phyloP scores from a whole-genome alignment of 2,329 filamentous ascomycete genomes.

The Cordyceps sp. region DNA sequence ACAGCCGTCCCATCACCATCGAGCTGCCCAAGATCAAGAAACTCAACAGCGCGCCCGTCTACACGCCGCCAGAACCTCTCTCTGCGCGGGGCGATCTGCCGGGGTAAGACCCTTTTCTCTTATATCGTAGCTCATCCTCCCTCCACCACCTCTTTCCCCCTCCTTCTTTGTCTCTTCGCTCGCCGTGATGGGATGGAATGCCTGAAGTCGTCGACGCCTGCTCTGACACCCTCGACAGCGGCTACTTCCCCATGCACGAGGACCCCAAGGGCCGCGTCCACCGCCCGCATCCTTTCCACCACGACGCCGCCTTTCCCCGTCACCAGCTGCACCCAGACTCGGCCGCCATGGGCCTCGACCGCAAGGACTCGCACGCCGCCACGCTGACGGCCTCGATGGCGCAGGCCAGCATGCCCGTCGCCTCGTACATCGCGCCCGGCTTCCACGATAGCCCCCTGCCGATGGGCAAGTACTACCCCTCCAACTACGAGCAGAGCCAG shows the following conservation, averaged over 20 bases:
- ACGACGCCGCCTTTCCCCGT: constrained; percentile 22
- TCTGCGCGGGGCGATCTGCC: constrained; percentile 41
- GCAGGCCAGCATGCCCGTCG: constrained; percentile 24
- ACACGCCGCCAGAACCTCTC: constrained; percentile 30
- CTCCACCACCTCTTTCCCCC: too few relatives aligned
- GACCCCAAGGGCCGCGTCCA: constrained; percentile 29
- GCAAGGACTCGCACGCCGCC: constrained; percentile 7
- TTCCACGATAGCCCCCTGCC: constrained; percentile 30
- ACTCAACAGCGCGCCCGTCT: constrained; percentile 20
- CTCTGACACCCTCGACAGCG: constrained; percentile 19
- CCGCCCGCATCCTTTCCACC: constrained; percentile 33
- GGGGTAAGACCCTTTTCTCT: too few relatives aligned
- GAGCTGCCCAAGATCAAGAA: constrained; percentile 26
- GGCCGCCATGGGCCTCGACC: constrained; percentile 10
- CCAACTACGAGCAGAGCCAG: constrained; percentile 34
- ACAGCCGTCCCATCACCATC: constrained; percentile 35
- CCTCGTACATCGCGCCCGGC: constrained; percentile 34
- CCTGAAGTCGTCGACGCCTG: neutral
- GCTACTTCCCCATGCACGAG: constrained; percentile 45
- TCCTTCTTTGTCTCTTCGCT: too few relatives aligned
- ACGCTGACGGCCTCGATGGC: constrained; percentile 5
- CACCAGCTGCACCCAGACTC: constrained; percentile 17
- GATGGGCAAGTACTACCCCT: constrained; percentile 46
- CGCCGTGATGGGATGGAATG: too few relatives aligned
- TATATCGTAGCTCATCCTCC: too few relatives aligned